phyloP scores from a whole-genome alignment of 2,329 filamentous ascomycete genomes.

The Furcasterigmium furcatum region DNA sequence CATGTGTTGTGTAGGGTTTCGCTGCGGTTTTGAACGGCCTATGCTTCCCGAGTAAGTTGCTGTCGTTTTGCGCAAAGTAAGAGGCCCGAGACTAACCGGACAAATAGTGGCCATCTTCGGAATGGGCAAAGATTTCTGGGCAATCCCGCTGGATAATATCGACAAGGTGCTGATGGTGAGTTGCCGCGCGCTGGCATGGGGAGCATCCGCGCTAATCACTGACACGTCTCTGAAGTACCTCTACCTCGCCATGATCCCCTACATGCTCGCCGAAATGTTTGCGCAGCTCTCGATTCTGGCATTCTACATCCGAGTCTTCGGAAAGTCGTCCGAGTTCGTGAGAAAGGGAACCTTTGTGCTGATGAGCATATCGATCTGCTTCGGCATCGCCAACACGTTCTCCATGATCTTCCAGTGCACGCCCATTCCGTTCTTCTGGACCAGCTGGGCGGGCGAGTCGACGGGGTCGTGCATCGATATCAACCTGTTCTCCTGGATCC shows the following conservation, averaged over 20 bases:
- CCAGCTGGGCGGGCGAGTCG: constrained; percentile 25
- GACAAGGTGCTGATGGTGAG: not conserved
- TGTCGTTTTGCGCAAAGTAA: too few species aligned
- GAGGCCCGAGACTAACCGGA: too few species aligned
- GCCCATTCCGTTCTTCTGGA: constrained; percentile 43
- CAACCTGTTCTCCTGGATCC: constrained; percentile 44
- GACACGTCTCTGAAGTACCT: constrained; percentile 34
- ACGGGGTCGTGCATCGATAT: constrained; percentile 40
- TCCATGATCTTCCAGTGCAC: constrained; percentile 47
- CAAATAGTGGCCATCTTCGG: not conserved
- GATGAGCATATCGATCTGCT: constrained; percentile 34
- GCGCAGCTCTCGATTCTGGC: constrained; percentile 50
- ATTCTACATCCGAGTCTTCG: constrained; percentile 52
- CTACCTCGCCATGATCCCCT: constrained; percentile 48
- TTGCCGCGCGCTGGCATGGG: too few species aligned
- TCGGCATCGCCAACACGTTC: constrained; percentile 37
- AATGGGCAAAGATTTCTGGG: not conserved
- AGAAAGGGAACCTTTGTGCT: constrained; percentile 36
- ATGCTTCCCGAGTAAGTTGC: not conserved
- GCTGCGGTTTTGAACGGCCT: not conserved
- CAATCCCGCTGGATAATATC: not conserved
- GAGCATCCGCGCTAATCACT: too few species aligned
- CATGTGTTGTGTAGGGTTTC: not conserved
- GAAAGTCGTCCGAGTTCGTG: constrained; percentile 34
- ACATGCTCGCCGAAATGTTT: constrained; percentile 50